Conservation (phyloP, 495 filamentous ascomycete species). For the Daldinia childiae region DNA sequence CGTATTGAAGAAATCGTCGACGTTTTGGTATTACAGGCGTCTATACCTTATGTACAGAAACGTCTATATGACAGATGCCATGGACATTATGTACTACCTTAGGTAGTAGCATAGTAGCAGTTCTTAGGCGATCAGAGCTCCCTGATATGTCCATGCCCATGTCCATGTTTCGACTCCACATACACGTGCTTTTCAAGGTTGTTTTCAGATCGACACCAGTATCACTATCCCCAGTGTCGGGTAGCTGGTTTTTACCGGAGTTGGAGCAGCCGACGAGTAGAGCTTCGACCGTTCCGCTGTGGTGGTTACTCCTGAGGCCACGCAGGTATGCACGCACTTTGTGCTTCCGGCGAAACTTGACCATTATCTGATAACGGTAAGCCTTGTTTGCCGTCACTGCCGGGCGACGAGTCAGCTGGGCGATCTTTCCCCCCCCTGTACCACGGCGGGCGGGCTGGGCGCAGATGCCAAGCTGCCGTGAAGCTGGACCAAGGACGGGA, state of each 20-base stretch:
- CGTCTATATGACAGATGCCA: not conserved
- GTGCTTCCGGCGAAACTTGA: slow-evolving; percentile 18
- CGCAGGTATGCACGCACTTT: slow-evolving; percentile 31
- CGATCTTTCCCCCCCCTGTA: not conserved
- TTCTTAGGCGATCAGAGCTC: not conserved
- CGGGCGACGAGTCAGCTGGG: slow-evolving; percentile 26
- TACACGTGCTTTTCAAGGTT: slow-evolving; percentile 30
- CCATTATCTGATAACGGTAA: slow-evolving; percentile 13
- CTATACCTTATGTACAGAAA: slow-evolving; percentile 30
- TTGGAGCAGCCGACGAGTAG: not conserved
- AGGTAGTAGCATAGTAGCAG: slow-evolving; percentile 16
- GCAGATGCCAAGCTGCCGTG: slow-evolving; percentile 5
- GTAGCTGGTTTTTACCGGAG: slow-evolving; percentile 13
- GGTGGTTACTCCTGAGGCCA: slow-evolving; percentile 19
- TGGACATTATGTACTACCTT: slow-evolving; percentile 12
- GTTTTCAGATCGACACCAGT: not conserved
- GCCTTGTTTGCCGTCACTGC: slow-evolving; percentile 20
- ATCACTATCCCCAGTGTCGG: slow-evolving; percentile 10
- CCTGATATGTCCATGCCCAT: slow-evolving; percentile 4
- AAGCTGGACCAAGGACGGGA: not conserved
- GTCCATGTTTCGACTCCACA: slow-evolving; percentile 5
- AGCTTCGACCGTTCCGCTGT: not conserved
- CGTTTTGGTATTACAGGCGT: slow-evolving; percentile 22
- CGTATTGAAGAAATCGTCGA: slow-evolving; percentile 7
- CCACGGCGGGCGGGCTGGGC: slow-evolving; percentile 4